phyloP scores from a whole-genome alignment of 1,139 yeast genomes.

The Suhomyces bribrorum region DNA sequence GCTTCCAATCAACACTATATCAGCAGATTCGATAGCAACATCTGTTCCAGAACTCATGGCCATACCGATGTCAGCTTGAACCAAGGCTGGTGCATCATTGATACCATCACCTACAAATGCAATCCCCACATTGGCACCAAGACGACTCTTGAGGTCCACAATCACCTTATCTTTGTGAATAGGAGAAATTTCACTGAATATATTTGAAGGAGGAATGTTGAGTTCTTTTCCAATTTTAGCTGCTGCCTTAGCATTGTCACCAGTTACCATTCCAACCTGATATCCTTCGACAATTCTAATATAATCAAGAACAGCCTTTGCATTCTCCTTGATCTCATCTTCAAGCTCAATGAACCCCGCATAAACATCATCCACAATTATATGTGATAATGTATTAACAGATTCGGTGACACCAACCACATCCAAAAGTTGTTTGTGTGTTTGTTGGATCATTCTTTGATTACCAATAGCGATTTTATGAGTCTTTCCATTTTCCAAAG shows the following conservation, averaged over 20 bases:
- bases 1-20: slow-evolving; percentile 64
- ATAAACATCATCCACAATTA: slow-evolving; percentile 54
- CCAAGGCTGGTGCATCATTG: slow-evolving; percentile 94
- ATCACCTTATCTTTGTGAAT: slow-evolving; percentile 73
- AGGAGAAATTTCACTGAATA: slow-evolving; percentile 80
- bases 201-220: slow-evolving; percentile 64
- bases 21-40: slow-evolving; percentile 95
- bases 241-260: slow-evolving; percentile 74
- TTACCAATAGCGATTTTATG: slow-evolving; percentile 59
- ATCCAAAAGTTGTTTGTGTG: slow-evolving; percentile 18
- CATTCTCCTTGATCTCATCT: slow-evolving; percentile 71
- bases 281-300: slow-evolving; percentile 53
- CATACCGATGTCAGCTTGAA: slow-evolving; percentile 84
- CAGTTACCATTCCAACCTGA: slow-evolving; percentile 87
- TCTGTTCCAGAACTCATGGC: slow-evolving; percentile 93
- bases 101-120: slow-evolving; percentile 97
- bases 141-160: slow-evolving; percentile 51
- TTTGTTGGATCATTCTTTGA: slow-evolving; percentile 41
- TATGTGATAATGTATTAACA: slow-evolving; percentile 35
- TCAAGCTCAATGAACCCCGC: slow-evolving; percentile 66
- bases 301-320: slow-evolving; percentile 58
- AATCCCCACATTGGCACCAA: slow-evolving; percentile 44
- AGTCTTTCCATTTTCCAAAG: slow-evolving; percentile 17
- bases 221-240: slow-evolving; percentile 61
- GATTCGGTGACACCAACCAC: slow-evolving; percentile 9